Evolutionary conservation across 192 early-diverging fungal genomes (phyloP), one percentile per base, ranked within the genome.

Genomic region (Coemansia sp.): DNA sequence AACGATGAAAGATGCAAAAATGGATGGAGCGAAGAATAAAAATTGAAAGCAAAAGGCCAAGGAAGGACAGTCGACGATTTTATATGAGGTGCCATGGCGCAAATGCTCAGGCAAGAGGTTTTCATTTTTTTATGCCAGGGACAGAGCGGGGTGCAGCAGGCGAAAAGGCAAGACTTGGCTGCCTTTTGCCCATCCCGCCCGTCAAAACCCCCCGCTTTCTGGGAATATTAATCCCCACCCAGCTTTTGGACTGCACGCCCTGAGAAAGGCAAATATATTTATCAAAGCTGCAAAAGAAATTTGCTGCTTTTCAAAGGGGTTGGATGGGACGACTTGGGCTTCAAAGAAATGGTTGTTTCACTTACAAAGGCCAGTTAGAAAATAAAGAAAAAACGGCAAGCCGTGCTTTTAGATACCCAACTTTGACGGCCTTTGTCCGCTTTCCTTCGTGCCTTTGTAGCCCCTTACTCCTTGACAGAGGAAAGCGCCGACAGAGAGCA

Each of bases 271-370:
- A 57, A 37, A 57, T 19, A 22, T 35, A 59, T 59, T 59, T 59
- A 59, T 59, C 57, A 59, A 45, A 45, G 41, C 41, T 13, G 41
- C 12, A 45, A 45, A n/a, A 45, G 16, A 45, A 45, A 45, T n/a
- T 2, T n/a, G 41, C 32, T 35, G 32, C 32, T 35, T 35, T 35
- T 35, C 32, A 35, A 35, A 35, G 32, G 32, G 1, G 8, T 35
- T 35, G 2, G 32, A 7, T 35, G 32, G 32, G 32, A 35, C 32
- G 32, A 35, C 32, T 1, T 35, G 32, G 32, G 32, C 8, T 35
- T 35, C 0, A 35, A 35, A 9, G 32, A 35, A 35, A 8, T 35
- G 0, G 8, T 35, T 7, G 32, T 35, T 35, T 35, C 32, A 9
- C 32, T 35, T 35, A 35, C 32, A 35, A 35, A 35, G 32, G 32